Evolutionary conservation across 148 eudicot genomes (phyloP), one percentile per base, ranked within the genome.

Genomic region (Vaccinium vitisidaea): DNA sequence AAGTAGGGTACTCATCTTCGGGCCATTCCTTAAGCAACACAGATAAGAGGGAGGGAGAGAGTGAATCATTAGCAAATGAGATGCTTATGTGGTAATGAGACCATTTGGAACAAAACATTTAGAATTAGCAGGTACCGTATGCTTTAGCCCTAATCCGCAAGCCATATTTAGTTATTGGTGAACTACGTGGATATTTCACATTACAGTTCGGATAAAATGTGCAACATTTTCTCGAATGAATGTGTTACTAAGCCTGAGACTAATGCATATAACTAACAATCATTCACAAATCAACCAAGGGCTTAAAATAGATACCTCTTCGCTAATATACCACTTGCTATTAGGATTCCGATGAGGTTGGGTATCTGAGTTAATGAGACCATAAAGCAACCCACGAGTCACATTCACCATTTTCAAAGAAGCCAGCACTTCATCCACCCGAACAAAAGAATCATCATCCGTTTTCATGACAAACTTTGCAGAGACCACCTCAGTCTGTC

Each of bases 371-470:
- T 94, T 94, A 80, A 97, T 94, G 79, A 94, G 95, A 83, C 99
- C 99, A 88, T 97, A 97, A 76, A 97, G 96, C 90, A 97, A 83
- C 50, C 99, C 96, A 69, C 56, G 91, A 59, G 86, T 87, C 81
- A 85, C 93, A 78, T 93, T 94, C 54, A 86, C 86, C 83, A 94
- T 92, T 16, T 88, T 78, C 65, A 97, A 78, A 74, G 99, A 90
- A 82, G 92, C 84, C 88, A 95, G 83, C 71, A 95, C 90, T 90
- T 95, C 99, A 87, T 97, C 99, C 77, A 97, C 91, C 76, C 98
- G 99, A 86, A 97, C 98, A 90, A 97, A 97, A 56, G 99, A 97
- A 83, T 97, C 99, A 83, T 97, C 99, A 59, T 97, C 99, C 6
- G 99, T 95, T 88, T 97, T 97, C 99, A 97, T 97, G 70, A 95